Base-by-base conservation (phyloP, 2,329 filamentous ascomycete species). In the Alternaria triticina region DNA sequence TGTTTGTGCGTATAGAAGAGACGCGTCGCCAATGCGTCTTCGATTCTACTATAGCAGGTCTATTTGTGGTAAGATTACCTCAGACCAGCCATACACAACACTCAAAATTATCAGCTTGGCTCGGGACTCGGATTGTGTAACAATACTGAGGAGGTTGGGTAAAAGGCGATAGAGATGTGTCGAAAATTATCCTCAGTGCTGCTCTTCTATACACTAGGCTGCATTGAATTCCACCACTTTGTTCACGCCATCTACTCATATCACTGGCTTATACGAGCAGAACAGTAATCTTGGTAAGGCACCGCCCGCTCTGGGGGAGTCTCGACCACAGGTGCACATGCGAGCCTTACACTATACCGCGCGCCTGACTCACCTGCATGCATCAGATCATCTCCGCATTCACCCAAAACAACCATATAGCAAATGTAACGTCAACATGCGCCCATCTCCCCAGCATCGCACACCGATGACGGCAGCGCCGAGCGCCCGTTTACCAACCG, bases 381-480 rank as follows among this genome's bases (percentile, higher is more conserved):
- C 20, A 59, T 59, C 36, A 46, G 25, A 44, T 59, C 36, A 54
- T 36, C 15, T 33, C 33, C 40, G 22, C 56, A 59, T 52, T 50
- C 45, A 47, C 61, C 47, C 30, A 40, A 15, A 54, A 15, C 55
- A 50, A 33, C 30, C 45, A 12, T 28, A 43, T 57, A 22, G 45
- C 17, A 49, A 20, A 23, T 43, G 28, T 28, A 40, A 56, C 52
- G 46, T 57, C 30, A 20, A 27, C 36, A 20, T 56, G 58, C 33
- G 51, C 51, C 33, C 57, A 22, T 45, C 40, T 36, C 57, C 28
- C 49, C 40, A 43, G 60, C 63, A 61, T 52, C 51, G 64, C 67
- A 66, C 61, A 71, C 64, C 64, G 69, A 70, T 71, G 17, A 65
- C 54, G 44, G 62, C 46, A 40, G 44, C 55, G 43, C 46, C 49